These are phyloP conservation scores for Tolypocladium capitatum DNA, from an alignment of 2,329 filamentous ascomycete genomes.

Conservation along the genomic window DNA sequence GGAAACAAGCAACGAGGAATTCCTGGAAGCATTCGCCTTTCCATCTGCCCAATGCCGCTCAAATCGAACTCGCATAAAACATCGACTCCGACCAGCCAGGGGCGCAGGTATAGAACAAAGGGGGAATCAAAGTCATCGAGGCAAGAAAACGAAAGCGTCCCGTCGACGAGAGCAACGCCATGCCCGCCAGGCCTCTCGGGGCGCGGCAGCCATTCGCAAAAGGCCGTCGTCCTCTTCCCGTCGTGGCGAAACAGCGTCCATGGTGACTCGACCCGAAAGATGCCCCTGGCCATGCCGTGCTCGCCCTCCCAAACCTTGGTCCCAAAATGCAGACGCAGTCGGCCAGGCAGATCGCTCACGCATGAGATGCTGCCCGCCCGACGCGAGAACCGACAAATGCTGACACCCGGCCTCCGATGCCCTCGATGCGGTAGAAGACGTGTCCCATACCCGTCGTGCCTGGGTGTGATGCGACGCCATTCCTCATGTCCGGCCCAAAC, in stretches of 20 bases:
- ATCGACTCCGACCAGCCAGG: not conserved
- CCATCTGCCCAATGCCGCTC: constrained; percentile 2
- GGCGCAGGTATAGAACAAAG: not conserved
- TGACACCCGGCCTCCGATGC: constrained; percentile 2
- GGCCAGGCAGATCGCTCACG: constrained; percentile 2
- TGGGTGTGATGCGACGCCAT: constrained; percentile 2
- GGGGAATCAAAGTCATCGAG: constrained; percentile 3
- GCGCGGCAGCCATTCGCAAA: not conserved
- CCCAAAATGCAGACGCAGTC: constrained; percentile 4
- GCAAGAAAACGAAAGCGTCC: not conserved
- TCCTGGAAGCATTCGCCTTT: constrained; percentile 1
- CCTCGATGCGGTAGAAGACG: constrained; percentile 2
- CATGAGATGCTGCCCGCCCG: constrained; percentile 2
- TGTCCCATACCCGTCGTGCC: constrained; percentile 2
- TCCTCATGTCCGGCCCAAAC: constrained; percentile 2
- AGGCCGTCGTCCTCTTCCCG: not conserved
- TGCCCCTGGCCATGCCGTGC: constrained; percentile 2
- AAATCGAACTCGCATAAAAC: not conserved
- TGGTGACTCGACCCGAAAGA: not conserved
- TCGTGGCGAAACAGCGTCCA: not conserved
- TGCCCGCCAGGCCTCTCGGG: not conserved
- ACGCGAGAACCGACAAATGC: constrained; percentile 4
- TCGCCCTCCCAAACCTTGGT: constrained; percentile 1
- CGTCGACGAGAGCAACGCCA: not conserved
- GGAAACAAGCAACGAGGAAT: not conserved